Conservation (phyloP, 164 flowering plant species). For the Stephania japonica region DNA sequence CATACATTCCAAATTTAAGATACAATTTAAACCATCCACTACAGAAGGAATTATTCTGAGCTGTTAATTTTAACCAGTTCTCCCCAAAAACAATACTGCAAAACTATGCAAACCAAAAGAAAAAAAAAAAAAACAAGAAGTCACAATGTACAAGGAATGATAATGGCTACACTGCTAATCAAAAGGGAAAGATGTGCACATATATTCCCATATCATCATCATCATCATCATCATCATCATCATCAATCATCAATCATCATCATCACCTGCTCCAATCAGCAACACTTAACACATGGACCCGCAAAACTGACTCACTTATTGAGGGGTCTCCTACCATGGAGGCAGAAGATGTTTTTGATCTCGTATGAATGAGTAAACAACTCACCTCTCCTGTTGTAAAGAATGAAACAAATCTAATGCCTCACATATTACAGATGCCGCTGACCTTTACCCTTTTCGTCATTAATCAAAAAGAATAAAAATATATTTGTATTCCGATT, state of each 20-base stretch:
- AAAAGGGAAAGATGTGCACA: background rate
- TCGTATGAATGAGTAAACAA: background rate
- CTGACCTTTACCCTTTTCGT: constrained; percentile 7
- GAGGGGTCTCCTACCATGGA: background rate
- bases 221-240: too few relatives aligned
- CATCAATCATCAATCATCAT: background rate
- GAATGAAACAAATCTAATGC: constrained; percentile 18
- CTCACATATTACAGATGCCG: constrained; percentile 17
- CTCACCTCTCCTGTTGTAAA: constrained; percentile 16
- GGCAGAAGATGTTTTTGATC: background rate
- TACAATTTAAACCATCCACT: background rate
- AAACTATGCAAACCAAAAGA: too few relatives aligned
- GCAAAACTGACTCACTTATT: background rate
- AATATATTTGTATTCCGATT: background rate
- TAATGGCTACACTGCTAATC: background rate
- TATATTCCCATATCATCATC: background rate
- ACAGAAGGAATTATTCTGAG: background rate
- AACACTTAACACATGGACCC: background rate
- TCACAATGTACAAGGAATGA: background rate
- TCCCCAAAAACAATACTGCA: background rate
- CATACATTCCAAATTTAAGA: background rate
- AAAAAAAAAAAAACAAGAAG: too few relatives aligned
- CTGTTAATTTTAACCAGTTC: background rate
- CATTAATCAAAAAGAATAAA: constrained; percentile 3
- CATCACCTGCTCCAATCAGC: background rate